A percentile compares a stretch with the other conserved stretches of the same genome.
Conservation (phyloP, 2,329 filamentous ascomycete genomes). For the Xylaria sp. region DNA sequence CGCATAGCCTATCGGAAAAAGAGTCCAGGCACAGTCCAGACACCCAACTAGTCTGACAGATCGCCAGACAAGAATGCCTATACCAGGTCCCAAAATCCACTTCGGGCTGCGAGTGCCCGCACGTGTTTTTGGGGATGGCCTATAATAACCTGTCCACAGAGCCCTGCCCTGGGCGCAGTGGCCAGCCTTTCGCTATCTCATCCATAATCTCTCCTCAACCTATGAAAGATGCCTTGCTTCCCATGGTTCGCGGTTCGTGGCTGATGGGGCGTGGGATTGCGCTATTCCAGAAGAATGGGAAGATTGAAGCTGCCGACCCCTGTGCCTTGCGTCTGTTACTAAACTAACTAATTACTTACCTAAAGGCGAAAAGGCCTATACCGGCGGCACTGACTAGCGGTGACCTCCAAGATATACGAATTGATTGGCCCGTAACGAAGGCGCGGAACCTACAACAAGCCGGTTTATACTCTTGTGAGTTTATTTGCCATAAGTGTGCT, state of each 20-base stretch:
- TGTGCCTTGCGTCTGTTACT: slow-evolving; percentile 30
- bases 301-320: slow-evolving; percentile 13
- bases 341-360: slow-evolving; percentile 4
- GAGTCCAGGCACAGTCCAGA: slow-evolving; percentile 34
- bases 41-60: slow-evolving; percentile 31
- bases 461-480: slow-evolving; percentile 9
- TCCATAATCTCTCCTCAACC: neutral
- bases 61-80: slow-evolving; percentile 27
- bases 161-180: slow-evolving; percentile 3
- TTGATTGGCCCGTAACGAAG: slow-evolving; percentile 23
- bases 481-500: neutral
- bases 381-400: slow-evolving; percentile 33
- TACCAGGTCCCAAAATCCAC: slow-evolving; percentile 34
- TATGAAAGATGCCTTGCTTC: neutral
- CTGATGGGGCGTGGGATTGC: slow-evolving; percentile 19
- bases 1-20: slow-evolving; percentile 29
- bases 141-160: slow-evolving; percentile 15
- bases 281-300: slow-evolving; percentile 14
- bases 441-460: slow-evolving; percentile 2
- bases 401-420: slow-evolving; percentile 23
- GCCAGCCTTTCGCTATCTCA: slow-evolving; percentile 11
- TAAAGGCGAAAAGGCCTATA: slow-evolving; percentile 21
- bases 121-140: slow-evolving; percentile 37
- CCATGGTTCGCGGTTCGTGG: slow-evolving; percentile 18
- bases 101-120: slow-evolving; percentile 39